phyloP scores from a whole-genome alignment of 2,329 filamentous ascomycete genomes.

The Cytospora schulzeri region DNA sequence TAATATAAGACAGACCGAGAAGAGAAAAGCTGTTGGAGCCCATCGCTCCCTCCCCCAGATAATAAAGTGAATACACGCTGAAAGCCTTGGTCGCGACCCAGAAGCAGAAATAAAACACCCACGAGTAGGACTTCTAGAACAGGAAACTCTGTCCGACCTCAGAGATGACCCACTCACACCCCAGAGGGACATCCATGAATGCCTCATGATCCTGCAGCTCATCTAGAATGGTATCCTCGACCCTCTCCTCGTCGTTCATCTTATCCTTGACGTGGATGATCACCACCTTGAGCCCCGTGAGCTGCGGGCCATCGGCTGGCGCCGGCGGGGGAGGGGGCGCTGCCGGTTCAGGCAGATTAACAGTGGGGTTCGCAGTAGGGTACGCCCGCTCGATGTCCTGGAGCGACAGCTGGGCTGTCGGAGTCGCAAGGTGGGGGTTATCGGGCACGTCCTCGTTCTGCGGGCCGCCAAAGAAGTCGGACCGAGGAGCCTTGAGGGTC shows the following conservation, averaged over 20 bases:
- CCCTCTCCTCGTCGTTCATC: conserved; percentile 68
- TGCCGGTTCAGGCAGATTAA: conserved; percentile 5
- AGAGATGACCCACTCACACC: conserved; percentile 79
- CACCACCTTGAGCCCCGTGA: conserved; percentile 76
- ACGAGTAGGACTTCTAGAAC: conserved; percentile 41
- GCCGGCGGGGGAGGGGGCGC: conserved; percentile 28
- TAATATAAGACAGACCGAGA: not conserved
- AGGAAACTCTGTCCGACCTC: conserved; percentile 63
- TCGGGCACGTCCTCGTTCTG: conserved; percentile 33
- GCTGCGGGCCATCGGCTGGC: conserved; percentile 46
- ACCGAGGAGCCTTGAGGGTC: conserved; percentile 40
- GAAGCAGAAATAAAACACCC: not conserved
- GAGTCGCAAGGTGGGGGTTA: conserved; percentile 48
- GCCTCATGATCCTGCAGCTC: conserved; percentile 70
- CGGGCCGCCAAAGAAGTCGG: not conserved
- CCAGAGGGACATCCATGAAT: conserved; percentile 58
- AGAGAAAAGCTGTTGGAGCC: not conserved
- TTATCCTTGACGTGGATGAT: conserved; percentile 95
- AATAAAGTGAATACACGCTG: not conserved
- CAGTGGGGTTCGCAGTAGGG: conserved; percentile 18
- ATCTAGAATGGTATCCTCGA: conserved; percentile 66
- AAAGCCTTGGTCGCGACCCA: not conserved
- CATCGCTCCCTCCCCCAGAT: not conserved
- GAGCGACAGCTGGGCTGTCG: conserved; percentile 48
- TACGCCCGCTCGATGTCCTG: conserved; percentile 18